These are phyloP conservation scores for Candida loeiensis DNA, from an alignment of 805 yeast species.

Conservation along the genomic window DNA sequence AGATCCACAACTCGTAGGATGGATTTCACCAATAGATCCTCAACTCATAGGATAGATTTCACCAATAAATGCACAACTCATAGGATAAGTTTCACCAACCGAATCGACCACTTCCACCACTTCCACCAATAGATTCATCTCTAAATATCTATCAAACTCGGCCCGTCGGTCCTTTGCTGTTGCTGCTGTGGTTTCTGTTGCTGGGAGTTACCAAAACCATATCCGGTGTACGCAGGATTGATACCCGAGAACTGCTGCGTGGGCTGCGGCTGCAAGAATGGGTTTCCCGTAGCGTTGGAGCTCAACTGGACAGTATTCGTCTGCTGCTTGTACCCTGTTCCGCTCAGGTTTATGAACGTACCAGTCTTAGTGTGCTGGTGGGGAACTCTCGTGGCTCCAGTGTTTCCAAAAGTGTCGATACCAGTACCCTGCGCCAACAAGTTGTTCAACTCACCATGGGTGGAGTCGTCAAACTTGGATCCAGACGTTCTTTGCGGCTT, in stretches of 20 bases:
- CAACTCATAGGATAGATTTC: too few relatives aligned
- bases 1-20: too few relatives aligned
- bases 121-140: neutral
- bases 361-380: slow-evolving; percentile 87
- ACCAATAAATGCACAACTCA: too few relatives aligned
- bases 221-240: slow-evolving; percentile 86
- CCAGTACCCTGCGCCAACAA: slow-evolving; percentile 86
- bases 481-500: slow-evolving; percentile 28
- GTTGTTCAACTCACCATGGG: slow-evolving; percentile 65
- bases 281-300: slow-evolving; percentile 48
- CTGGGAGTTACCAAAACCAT: slow-evolving; percentile 84
- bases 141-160: slow-evolving; percentile 46
- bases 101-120: too few relatives aligned
- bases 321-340: slow-evolving; percentile 69
- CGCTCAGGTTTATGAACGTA: slow-evolving; percentile 80
- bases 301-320: slow-evolving; percentile 30
- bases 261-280: slow-evolving; percentile 41
- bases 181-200: slow-evolving; percentile 31
- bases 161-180: slow-evolving; percentile 33
- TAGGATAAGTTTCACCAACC: too few relatives aligned
- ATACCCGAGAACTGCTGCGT: slow-evolving; percentile 33
- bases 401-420: slow-evolving; percentile 88
- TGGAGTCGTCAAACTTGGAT: slow-evolving; percentile 40
- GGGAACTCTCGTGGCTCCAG: slow-evolving; percentile 80
- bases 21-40: too few relatives aligned